A percentile compares a stretch with the other conserved stretches of the same genome.
phyloP scores from a whole-genome alignment of 2,329 filamentous ascomycete species.

The Botryosphaeria dothidea region DNA sequence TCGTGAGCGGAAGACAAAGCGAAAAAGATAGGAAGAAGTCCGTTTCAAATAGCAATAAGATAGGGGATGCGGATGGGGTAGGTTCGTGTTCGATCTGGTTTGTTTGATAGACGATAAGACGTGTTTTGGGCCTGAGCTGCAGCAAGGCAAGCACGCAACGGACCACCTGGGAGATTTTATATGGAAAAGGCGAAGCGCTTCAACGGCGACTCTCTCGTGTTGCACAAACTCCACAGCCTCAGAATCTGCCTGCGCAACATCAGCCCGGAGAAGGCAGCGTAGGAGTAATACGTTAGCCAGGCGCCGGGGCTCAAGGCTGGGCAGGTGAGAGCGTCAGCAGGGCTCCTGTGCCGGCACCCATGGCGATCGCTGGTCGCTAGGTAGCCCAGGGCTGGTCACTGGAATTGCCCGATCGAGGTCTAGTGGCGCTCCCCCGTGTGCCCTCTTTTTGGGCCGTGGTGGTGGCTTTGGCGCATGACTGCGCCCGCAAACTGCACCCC shows the following conservation, averaged over 20 bases:
- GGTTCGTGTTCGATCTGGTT: conserved; percentile 5
- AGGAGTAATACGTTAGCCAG: neutral
- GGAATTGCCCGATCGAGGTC: neutral
- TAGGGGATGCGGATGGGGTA: neutral
- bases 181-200: too few relatives aligned
- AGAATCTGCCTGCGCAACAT: neutral
- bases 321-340: conserved; percentile 12
- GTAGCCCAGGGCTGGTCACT: neutral
- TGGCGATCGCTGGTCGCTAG: neutral
- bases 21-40: neutral
- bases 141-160: neutral
- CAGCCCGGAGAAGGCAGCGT: neutral
- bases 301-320: neutral
- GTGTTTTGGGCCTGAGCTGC: conserved; percentile 2
- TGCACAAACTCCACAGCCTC: conserved; percentile 3
- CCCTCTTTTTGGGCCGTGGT: neutral
- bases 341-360: neutral
- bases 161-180: too few relatives aligned
- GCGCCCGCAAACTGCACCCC: neutral
- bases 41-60: neutral
- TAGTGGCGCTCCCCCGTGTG: neutral
- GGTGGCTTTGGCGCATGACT: conserved; percentile 14
- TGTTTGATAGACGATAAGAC: conserved; percentile 13
- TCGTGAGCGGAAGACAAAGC: too few relatives aligned
- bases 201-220: neutral